phyloP scores from a whole-genome alignment of 2,329 filamentous ascomycete species.

The Alternaria conjuncta region DNA sequence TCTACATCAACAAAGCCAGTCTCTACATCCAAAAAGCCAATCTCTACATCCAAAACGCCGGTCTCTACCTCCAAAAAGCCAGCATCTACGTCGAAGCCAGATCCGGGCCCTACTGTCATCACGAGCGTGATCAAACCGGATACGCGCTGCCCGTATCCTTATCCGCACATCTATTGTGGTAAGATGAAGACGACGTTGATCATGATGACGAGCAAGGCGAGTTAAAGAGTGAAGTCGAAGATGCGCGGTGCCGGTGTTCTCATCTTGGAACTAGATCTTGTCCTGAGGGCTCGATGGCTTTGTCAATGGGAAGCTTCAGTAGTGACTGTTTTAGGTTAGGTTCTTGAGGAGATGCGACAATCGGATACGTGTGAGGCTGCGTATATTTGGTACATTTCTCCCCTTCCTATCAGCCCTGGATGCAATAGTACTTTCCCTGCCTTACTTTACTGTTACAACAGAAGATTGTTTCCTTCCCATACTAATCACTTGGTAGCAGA shows the following conservation, averaged over 20 bases:
- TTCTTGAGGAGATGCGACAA: background rate
- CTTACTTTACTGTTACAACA: background rate
- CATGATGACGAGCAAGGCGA: background rate
- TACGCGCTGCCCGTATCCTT: constrained; percentile 39
- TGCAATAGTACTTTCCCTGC: background rate
- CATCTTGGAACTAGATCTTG: background rate
- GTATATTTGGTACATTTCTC: background rate
- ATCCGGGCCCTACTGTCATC: background rate
- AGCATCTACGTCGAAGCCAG: background rate
- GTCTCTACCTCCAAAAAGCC: background rate
- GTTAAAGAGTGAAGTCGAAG: background rate
- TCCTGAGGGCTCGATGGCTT: background rate
- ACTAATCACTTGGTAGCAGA: background rate
- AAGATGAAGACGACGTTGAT: constrained; percentile 18
- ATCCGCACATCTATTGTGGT: constrained; percentile 31
- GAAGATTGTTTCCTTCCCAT: background rate
- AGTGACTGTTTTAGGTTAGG: background rate
- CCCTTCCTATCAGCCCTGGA: background rate
- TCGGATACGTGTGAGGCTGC: background rate
- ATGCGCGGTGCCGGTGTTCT: background rate
- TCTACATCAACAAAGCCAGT: no score
- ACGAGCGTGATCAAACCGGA: constrained; percentile 20
- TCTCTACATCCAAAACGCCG: no score
- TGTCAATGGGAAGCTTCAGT: background rate
- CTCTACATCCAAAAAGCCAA: no score